Percentiles rank a stretch among this genome's conserved stretches.
phyloP scores from a whole-genome alignment of 2,329 filamentous ascomycete species.

The Teratosphaeria gauchensis region DNA sequence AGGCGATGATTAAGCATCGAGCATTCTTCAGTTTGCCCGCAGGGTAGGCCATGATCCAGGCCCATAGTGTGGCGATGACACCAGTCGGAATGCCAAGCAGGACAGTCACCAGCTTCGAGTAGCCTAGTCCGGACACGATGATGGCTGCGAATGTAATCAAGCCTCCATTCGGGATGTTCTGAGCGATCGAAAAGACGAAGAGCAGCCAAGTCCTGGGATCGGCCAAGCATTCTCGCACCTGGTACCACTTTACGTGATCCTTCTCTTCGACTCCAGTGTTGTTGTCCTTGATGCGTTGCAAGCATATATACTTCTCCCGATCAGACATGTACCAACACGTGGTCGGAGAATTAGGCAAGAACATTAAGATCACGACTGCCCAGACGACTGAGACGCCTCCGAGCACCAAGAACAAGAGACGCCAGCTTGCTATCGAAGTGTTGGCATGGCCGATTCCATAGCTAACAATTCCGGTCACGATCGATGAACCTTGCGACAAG shows the following conservation, averaged over 20 bases:
- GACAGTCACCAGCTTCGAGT: conserved; percentile 5
- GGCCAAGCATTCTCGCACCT: conserved; percentile 43
- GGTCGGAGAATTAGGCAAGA: neutral
- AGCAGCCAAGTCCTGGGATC: conserved; percentile 49
- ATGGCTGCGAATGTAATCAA: conserved; percentile 9
- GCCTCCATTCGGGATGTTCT: conserved; percentile 11
- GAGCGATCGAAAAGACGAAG: conserved; percentile 7
- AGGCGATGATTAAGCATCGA: conserved; percentile 16
- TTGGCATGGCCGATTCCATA: conserved; percentile 23
- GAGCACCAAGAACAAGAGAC: neutral
- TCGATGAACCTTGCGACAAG: conserved; percentile 29
- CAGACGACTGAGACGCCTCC: neutral
- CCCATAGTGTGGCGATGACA: conserved; percentile 7
- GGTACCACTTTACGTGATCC: conserved; percentile 35
- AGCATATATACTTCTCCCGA: neutral
- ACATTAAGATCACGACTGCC: neutral
- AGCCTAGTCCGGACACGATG: conserved; percentile 10
- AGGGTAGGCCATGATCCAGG: conserved; percentile 3
- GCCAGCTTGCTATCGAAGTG: conserved; percentile 12
- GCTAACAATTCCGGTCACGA: neutral
- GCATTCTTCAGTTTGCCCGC: conserved; percentile 4
- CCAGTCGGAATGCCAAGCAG: conserved; percentile 10
- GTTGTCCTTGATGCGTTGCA: neutral
- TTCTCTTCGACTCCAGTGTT: neutral
- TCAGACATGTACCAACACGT: neutral